A percentile compares a stretch with the other conserved stretches of the same genome.
Conservation (phyloP, 78 protist species). For the Monocercomonoides exilis region DNA sequence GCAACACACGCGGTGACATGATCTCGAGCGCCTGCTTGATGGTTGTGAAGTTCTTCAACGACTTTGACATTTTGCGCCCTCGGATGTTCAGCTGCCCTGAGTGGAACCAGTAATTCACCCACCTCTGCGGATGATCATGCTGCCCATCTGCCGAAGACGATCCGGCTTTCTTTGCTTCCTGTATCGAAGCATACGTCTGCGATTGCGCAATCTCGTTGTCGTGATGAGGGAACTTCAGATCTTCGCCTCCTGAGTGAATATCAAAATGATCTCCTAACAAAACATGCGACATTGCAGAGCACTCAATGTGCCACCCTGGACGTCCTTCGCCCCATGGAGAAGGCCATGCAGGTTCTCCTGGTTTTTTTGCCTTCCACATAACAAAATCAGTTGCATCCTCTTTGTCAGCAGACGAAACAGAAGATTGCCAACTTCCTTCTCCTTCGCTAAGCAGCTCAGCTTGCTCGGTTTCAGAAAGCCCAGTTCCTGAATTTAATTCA, state of each 20-base stretch:
- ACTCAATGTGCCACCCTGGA: slow-evolving; percentile 99
- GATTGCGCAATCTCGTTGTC: slow-evolving; percentile 91
- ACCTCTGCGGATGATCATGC: slow-evolving; percentile 24
- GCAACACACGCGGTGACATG: slow-evolving; percentile 75
- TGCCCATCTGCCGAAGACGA: too few species aligned
- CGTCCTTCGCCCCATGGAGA: slow-evolving; percentile 94
- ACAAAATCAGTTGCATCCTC: slow-evolving; percentile 46
- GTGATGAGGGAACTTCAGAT: slow-evolving; percentile 97
- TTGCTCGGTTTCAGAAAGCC: background rate
- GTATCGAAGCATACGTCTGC: slow-evolving; percentile 30
- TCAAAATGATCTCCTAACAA: slow-evolving; percentile 55
- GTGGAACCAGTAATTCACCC: slow-evolving; percentile 92
- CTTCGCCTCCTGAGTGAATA: slow-evolving; percentile 92
- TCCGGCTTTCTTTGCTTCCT: too few species aligned
- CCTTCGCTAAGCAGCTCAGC: slow-evolving; percentile 34
- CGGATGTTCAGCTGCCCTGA: slow-evolving; percentile 77
- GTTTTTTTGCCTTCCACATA: slow-evolving; percentile 57
- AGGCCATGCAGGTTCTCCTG: slow-evolving; percentile 53
- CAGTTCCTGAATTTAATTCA: slow-evolving; percentile 19
- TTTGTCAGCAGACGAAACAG: slow-evolving; percentile 15
- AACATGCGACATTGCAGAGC: slow-evolving; percentile 85
- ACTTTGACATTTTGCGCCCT: slow-evolving; percentile 92
- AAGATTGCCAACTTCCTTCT: slow-evolving; percentile 30
- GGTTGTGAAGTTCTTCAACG: slow-evolving; percentile 93
- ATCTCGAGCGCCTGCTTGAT: slow-evolving; percentile 64